Evolutionary conservation across 169 alveolate species (phyloP).

Genomic region (Eimeria maxima): DNA sequence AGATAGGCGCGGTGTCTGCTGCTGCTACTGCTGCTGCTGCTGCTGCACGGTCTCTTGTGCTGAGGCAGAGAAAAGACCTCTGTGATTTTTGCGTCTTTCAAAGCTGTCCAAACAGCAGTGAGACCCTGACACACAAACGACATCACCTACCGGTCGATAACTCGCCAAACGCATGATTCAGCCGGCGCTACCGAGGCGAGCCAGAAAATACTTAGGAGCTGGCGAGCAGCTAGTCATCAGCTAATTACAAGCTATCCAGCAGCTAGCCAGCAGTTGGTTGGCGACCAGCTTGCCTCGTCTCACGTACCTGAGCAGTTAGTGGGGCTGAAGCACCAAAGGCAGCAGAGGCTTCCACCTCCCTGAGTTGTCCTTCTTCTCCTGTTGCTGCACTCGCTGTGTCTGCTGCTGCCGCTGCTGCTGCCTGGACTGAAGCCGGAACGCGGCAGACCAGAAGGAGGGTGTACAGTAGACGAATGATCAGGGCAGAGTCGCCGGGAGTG

Average conservation of each 20-base stretch:
- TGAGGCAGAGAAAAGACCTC: slow-evolving; percentile 52
- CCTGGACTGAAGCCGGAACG: slow-evolving; percentile 40
- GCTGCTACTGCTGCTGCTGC: slow-evolving; percentile 71
- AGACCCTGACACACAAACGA: slow-evolving; percentile 59
- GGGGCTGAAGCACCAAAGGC: slow-evolving; percentile 28
- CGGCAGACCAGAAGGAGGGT: slow-evolving; percentile 60
- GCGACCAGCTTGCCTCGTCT: neutral
- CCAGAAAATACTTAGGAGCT: neutral
- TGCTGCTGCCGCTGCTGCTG: slow-evolving; percentile 48
- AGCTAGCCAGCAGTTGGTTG: neutral
- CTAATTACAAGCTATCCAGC: neutral
- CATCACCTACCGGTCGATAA: neutral
- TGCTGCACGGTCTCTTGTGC: slow-evolving; percentile 56
- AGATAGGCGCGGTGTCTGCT: slow-evolving; percentile 53
- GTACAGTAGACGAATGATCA: slow-evolving; percentile 61
- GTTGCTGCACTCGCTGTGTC: neutral
- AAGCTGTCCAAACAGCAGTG: slow-evolving; percentile 81
- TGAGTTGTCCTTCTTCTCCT: neutral
- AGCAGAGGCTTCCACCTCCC: neutral
- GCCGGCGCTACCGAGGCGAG: neutral
- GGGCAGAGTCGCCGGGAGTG: slow-evolving; percentile 73
- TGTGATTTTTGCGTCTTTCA: slow-evolving; percentile 48
- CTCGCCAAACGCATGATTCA: neutral
- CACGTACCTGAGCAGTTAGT: slow-evolving; percentile 52
- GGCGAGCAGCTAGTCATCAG: neutral